A percentile compares a stretch with the other conserved stretches of the same genome.
These are phyloP conservation scores for Uncinocarpus reesii DNA, from an alignment of 2,329 filamentous ascomycete genomes.

Conservation along the genomic window DNA sequence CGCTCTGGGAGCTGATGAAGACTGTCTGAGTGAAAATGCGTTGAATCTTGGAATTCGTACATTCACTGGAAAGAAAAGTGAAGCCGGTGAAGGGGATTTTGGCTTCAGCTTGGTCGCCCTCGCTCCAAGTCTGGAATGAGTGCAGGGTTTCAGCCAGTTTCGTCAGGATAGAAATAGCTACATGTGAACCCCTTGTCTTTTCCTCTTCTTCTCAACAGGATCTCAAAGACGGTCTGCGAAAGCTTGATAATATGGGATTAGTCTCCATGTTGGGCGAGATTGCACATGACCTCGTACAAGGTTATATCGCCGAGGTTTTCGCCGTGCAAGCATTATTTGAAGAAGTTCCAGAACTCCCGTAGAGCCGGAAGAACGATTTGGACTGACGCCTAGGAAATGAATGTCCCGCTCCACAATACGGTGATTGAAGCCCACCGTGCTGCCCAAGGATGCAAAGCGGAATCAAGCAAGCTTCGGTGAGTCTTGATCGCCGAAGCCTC, in stretches of 20 bases:
- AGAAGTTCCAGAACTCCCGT: too few relatives aligned
- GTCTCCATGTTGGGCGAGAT: too few relatives aligned
- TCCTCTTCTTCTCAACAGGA: background rate
- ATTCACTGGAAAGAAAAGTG: slow-evolving; percentile 16
- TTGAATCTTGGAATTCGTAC: slow-evolving; percentile 23
- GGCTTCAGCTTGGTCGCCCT: slow-evolving; percentile 16
- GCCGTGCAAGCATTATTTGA: too few relatives aligned
- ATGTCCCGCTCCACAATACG: too few relatives aligned
- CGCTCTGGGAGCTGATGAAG: slow-evolving; percentile 22
- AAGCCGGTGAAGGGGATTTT: slow-evolving; percentile 10
- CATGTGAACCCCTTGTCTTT: too few relatives aligned
- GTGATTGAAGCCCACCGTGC: too few relatives aligned
- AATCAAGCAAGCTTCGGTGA: background rate
- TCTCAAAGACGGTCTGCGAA: too few relatives aligned
- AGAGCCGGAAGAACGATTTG: too few relatives aligned
- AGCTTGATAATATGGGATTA: too few relatives aligned
- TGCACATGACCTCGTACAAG: too few relatives aligned
- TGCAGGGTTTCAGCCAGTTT: background rate
- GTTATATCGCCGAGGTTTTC: too few relatives aligned
- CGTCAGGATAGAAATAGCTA: background rate
- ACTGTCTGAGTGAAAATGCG: slow-evolving; percentile 24
- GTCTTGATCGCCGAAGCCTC: slow-evolving; percentile 1
- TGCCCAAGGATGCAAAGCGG: background rate
- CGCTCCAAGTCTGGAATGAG: slow-evolving; percentile 12
- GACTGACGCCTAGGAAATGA: too few relatives aligned